Base-by-base conservation (phyloP, 208 protist genomes). In the Spongospora subterranea region DNA sequence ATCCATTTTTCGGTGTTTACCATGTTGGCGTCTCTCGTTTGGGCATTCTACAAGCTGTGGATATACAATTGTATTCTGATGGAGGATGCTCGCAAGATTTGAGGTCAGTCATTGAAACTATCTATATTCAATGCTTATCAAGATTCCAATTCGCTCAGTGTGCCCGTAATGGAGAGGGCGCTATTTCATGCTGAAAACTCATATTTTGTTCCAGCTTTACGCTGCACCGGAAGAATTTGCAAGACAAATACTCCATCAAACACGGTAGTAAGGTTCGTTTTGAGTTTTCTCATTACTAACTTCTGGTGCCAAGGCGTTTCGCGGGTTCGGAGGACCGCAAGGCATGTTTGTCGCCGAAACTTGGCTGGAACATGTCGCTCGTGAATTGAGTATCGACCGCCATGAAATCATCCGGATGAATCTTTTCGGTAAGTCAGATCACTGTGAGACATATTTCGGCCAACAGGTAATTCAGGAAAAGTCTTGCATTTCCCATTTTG, bases 301-400 rank as follows among this genome's bases (percentile, higher is more conserved):
- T 45, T 82, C 17, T 82, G 17, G n/a, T n/a, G 71, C 17, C n/a
- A 45, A 82, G 71, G 96, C 96, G 20, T 96, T 96, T 90, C 93
- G 95, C 41, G 96, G 95, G n/a, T 97, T 97, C 93, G 96, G 96
- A 54, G 96, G 93, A n/a, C 96, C 96, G 35, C 92, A 94, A 90
- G 95, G 93, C 76, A 94, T 96, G 90, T 88, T 97, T 1, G 53
- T 94, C 29, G 54, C 43, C 40, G 96, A 97, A 90, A 35, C 35
- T 24, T 92, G 93, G 82, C 93, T 97, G 24, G 94, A 96, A 38
- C 92, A 95, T 13, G 91, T 96, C 24, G 93, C 94, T 6, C n/a
- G 88, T 1, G 40, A 45, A 0, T 46, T 95, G 0, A 65, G 90
- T 20, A 89, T 82, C n/a, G 20, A 39, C 29, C 50, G 82, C 50